Evolutionary conservation across 306 rosid genomes (phyloP), one percentile per base, ranked within the genome.

Genomic region (Vachellia pachyceras): DNA sequence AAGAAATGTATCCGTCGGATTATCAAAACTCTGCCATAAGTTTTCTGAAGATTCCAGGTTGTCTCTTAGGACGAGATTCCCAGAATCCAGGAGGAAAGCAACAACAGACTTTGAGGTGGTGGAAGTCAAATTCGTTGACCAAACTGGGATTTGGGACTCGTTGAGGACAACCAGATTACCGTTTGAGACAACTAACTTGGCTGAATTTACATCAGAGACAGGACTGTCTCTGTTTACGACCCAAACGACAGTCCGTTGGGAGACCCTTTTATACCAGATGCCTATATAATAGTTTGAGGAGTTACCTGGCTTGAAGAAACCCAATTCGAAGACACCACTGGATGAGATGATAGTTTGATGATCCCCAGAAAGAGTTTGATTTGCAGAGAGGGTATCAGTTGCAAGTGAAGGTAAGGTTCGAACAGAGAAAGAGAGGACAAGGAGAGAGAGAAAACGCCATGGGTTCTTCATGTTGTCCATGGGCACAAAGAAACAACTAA

Each of bases 1-100:
- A 65, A 88, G 83, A 79, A 78, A 85, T 67, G 86, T 85, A 77
- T 88, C 14, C 15, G 95, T 22, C 64, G 90, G 91, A 72, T 84
- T 52, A 82, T 91, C 91, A 79, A 91, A 89, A 82, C 95, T 89
- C 57, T 89, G 87, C 95, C 95, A 91, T 6, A 83, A 70, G 69
- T 79, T 52, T 58, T 10, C 71, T 7, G 79, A 35, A 44, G 89
- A 75, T 52, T 79, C 50, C 46, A 85, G 45, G 29, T 46, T 87
- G 67, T 79, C 69, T 15, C 39, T 67, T 25, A 89, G 65, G 66
- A 88, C 86, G 17, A 92, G 91, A 69, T 92, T 92, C 72, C 93
- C 92, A 25, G 52, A 2, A 70, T 86, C 93, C 12, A 67, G 67
- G 75, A 92, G 90, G 4, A 82, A 46, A 22, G 88, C 89, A 35